Conservation (phyloP, 768 basidiomycete species). For the Filobasidium floriforme region DNA sequence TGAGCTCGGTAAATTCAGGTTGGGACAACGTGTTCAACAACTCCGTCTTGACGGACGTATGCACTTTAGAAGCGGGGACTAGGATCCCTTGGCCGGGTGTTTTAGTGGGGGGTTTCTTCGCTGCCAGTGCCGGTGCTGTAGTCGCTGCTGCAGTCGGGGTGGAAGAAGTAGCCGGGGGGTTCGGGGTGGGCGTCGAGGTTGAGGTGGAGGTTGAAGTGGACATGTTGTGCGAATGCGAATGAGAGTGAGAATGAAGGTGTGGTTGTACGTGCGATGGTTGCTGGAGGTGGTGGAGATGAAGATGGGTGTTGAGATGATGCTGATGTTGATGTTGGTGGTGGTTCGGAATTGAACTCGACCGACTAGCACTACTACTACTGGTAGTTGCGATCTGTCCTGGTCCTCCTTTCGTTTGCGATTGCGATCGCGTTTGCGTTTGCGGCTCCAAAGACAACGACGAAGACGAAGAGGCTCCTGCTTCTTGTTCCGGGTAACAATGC, state of each 20-base stretch:
- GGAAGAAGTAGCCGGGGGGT: too few species aligned
- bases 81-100: constrained; percentile 33
- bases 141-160: too few species aligned
- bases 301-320: too few species aligned
- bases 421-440: too few species aligned
- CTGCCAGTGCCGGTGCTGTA: not conserved
- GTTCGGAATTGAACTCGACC: too few species aligned
- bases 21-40: constrained; percentile 29
- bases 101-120: constrained; percentile 5
- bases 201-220: constrained; percentile 1
- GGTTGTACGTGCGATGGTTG: not conserved
- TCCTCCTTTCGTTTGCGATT: too few species aligned
- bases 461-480: too few species aligned
- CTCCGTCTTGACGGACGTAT: constrained; percentile 42
- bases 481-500: not conserved
- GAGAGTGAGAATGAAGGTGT: constrained; percentile 8
- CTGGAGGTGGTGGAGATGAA: not conserved
- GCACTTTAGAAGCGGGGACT: constrained; percentile 41
- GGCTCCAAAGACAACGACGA: too few species aligned
- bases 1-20: constrained; percentile 22
- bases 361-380: too few species aligned
- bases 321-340: too few species aligned
- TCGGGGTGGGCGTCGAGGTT: constrained; percentile 2
- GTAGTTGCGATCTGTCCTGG: too few species aligned
- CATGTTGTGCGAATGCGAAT: constrained; percentile 10